Evolutionary conservation across 225 moss, liverwort and hornwort genomes (phyloP).

Genomic region (Pseudoscleropodium purum): DNA sequence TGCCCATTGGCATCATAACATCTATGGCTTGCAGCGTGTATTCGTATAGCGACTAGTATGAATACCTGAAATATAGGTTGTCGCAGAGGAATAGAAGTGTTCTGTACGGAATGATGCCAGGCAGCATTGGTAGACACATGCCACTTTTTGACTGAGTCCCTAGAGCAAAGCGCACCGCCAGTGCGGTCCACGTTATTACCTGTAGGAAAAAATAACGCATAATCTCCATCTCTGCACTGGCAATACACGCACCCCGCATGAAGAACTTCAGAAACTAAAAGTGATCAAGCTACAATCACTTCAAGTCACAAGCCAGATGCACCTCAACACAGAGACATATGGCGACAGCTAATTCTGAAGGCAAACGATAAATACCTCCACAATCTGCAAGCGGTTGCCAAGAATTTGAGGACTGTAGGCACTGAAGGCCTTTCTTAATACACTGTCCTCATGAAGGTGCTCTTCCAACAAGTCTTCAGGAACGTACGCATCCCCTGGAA

Average conservation of each 20-base stretch:
- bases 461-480: slow-evolving; percentile 61
- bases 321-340: background rate
- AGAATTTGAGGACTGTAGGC: slow-evolving; percentile 25
- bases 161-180: slow-evolving; percentile 49
- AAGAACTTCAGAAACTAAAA: slow-evolving; percentile 27
- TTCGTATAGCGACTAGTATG: background rate
- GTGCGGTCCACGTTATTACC: slow-evolving; percentile 42
- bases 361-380: slow-evolving; percentile 52
- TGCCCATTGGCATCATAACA: background rate
- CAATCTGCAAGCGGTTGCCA: slow-evolving; percentile 65
- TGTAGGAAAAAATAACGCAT: slow-evolving; percentile 54
- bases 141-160: slow-evolving; percentile 26
- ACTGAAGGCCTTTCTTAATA: slow-evolving; percentile 15
- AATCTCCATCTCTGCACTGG: slow-evolving; percentile 82
- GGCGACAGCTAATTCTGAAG: background rate
- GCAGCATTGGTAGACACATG: slow-evolving; percentile 3
- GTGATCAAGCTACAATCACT: background rate
- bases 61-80: slow-evolving; percentile 70
- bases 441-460: slow-evolving; percentile 38
- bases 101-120: slow-evolving; percentile 12
- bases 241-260: slow-evolving; percentile 42
- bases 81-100: slow-evolving; percentile 44
- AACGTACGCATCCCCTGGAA: slow-evolving; percentile 34
- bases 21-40: background rate
- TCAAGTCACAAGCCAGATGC: background rate